phyloP scores from a whole-genome alignment of 208 protist genomes.

The Naegleria gruberi region DNA sequence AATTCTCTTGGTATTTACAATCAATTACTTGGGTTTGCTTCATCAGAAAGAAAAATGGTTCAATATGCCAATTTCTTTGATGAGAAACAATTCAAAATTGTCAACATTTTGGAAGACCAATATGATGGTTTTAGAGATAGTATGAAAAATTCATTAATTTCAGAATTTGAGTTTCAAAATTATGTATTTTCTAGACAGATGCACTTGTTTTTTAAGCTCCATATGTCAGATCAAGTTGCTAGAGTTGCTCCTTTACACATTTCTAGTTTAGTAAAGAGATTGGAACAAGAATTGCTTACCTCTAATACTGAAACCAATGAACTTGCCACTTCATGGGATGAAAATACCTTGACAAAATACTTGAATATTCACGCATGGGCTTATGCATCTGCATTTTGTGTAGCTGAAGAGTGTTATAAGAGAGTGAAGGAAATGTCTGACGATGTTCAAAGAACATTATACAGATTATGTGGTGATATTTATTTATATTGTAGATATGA shows the following conservation, averaged over 20 bases:
- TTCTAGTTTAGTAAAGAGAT: background rate
- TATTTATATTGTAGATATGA: background rate
- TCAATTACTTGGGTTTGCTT: background rate
- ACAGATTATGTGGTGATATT: background rate
- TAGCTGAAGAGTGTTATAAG: background rate
- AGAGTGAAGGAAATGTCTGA: background rate
- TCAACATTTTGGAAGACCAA: background rate
- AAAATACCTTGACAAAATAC: background rate
- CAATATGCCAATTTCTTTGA: background rate
- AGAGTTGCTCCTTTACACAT: background rate
- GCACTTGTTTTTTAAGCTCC: background rate
- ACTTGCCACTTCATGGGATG: background rate
- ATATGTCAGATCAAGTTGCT: background rate
- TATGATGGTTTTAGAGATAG: background rate
- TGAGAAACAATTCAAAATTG: background rate
- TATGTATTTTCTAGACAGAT: slow-evolving; percentile 16
- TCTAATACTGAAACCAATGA: background rate
- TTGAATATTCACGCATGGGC: slow-evolving; percentile 4
- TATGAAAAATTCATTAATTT: background rate
- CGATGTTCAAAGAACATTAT: background rate
- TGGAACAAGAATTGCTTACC: background rate
- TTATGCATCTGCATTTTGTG: background rate
- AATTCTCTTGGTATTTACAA: slow-evolving; percentile 13
- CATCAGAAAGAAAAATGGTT: background rate
- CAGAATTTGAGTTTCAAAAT: slow-evolving; percentile 16